phyloP scores from a whole-genome alignment of 169 alveolate genomes.

The Eimeria acervulina region DNA sequence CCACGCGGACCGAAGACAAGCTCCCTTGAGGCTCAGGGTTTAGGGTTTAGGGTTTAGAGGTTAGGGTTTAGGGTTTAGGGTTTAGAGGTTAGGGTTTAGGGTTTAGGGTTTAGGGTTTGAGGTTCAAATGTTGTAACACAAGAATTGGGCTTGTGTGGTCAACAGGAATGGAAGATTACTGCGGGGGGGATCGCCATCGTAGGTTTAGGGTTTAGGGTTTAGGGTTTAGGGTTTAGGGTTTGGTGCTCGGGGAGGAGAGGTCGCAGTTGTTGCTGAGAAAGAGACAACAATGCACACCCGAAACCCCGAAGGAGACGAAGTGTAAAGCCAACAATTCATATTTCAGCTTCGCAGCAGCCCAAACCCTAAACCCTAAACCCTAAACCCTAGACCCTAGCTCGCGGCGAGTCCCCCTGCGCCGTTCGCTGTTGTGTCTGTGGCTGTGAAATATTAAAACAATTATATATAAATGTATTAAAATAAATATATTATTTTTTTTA shows the following conservation, averaged over 20 bases:
- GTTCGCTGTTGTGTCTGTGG: no score
- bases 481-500: no score
- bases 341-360: neutral
- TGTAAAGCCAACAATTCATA: no score
- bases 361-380: neutral
- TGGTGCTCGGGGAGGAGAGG: neutral
- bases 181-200: neutral
- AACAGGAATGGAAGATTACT: neutral
- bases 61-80: slow-evolving; percentile 30
- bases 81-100: neutral
- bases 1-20: no score
- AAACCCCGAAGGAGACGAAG: no score
- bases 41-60: slow-evolving; percentile 34
- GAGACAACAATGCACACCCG: no score
- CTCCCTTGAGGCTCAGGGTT: no score
- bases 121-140: neutral
- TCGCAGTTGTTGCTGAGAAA: no score
- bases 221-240: slow-evolving; percentile 1
- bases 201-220: neutral
- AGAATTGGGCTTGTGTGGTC: neutral
- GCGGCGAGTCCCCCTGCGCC: no score
- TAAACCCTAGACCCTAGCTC: neutral
- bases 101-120: slow-evolving; percentile 13
- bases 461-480: no score
- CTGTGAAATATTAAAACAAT: no score